Evolutionary conservation across 495 filamentous ascomycete species (phyloP).

Genomic region (Letharia columbiana): DNA sequence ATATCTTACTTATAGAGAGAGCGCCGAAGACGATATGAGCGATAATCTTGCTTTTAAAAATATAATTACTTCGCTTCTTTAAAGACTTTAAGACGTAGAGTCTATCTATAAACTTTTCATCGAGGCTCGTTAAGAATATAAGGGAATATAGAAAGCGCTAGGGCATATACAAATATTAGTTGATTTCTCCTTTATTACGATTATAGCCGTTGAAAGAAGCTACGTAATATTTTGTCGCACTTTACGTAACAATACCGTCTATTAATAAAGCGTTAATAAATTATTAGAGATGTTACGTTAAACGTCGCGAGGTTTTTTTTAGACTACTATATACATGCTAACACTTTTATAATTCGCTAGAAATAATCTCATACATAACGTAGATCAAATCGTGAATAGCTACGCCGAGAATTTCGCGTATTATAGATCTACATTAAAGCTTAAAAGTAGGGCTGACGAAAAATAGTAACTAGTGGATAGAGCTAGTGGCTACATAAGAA

Average conservation of each 20-base stretch:
- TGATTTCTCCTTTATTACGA: not conserved
- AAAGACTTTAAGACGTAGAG: slow-evolving; percentile 9
- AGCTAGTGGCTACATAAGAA: too few relatives aligned
- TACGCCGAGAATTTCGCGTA: too few relatives aligned
- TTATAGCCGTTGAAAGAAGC: not conserved
- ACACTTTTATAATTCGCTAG: not conserved
- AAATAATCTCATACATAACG: slow-evolving; percentile 2
- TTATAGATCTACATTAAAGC: too few relatives aligned
- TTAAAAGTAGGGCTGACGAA: too few relatives aligned
- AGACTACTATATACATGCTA: not conserved
- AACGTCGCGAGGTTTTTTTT: slow-evolving; percentile 3
- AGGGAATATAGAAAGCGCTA: slow-evolving; percentile 6
- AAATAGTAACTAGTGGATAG: too few relatives aligned
- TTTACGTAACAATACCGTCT: not conserved
- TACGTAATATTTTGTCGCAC: not conserved
- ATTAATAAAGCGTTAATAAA: slow-evolving; percentile 6
- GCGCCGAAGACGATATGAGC: slow-evolving; percentile 11
- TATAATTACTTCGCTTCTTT: slow-evolving; percentile 10
- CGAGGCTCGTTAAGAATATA: not conserved
- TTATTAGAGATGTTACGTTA: slow-evolving; percentile 4
- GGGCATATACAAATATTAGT: slow-evolving; percentile 8
- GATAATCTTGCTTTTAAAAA: slow-evolving; percentile 11
- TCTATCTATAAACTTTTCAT: slow-evolving; percentile 1
- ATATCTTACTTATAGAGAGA: slow-evolving; percentile 5
- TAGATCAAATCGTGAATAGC: too few relatives aligned